Evolutionary conservation across 129 eudicot species (phyloP).

Genomic region (Flaveria sonorensis): DNA sequence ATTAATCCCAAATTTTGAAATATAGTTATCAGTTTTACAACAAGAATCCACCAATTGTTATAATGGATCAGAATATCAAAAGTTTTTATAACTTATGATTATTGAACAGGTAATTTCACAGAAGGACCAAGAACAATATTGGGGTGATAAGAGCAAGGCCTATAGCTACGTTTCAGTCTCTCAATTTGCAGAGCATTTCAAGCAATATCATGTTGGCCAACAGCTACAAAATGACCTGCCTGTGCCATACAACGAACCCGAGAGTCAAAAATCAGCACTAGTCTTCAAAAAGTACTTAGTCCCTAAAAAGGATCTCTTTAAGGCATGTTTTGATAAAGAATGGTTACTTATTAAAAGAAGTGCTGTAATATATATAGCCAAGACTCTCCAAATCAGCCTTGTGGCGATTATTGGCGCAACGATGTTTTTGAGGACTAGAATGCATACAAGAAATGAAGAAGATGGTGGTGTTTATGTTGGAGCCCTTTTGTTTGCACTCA

Average conservation of each 20-base stretch:
- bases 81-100: neutral
- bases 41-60: neutral
- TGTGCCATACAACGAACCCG: conserved; percentile 21
- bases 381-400: conserved; percentile 40
- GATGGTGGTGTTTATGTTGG: conserved; percentile 44
- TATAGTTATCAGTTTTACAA: neutral
- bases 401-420: conserved; percentile 41
- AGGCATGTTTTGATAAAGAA: conserved; percentile 42
- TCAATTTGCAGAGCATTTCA: conserved; percentile 32
- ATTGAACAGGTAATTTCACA: conserved; percentile 35
- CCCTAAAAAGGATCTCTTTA: conserved; percentile 35
- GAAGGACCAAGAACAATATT: conserved; percentile 47
- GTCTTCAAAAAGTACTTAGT: conserved; percentile 34
- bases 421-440: conserved; percentile 39
- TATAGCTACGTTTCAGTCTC: conserved; percentile 30
- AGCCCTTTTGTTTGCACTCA: conserved; percentile 39
- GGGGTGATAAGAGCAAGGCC: conserved; percentile 31
- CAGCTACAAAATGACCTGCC: conserved; percentile 22
- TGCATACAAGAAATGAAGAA: conserved; percentile 43
- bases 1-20: too few species aligned
- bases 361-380: conserved; percentile 37
- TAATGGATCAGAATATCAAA: neutral
- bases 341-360: conserved; percentile 33
- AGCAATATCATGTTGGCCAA: conserved; percentile 37
- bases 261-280: conserved; percentile 28